Conservation (phyloP, 345 rosid species). For the Moringa oleifera region DNA sequence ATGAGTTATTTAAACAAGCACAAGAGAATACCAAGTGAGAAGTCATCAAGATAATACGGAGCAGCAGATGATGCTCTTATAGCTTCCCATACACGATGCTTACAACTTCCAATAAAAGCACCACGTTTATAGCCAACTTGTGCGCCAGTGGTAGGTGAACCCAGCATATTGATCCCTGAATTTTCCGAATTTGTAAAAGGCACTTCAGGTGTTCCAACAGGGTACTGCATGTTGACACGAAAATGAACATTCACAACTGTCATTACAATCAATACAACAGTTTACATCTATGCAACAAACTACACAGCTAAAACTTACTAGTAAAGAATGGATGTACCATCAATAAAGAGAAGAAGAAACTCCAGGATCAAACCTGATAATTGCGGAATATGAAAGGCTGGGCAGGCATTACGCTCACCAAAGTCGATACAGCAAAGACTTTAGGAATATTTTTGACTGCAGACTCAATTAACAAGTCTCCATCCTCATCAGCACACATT, state of each 20-base stretch:
- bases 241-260: slow-evolving; percentile 9
- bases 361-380: slow-evolving; percentile 63
- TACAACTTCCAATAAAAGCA: slow-evolving; percentile 97
- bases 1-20: slow-evolving; percentile 7
- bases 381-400: slow-evolving; percentile 95
- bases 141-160: slow-evolving; percentile 63
- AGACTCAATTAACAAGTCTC: slow-evolving; percentile 89
- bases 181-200: slow-evolving; percentile 69
- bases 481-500: slow-evolving; percentile 97
- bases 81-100: slow-evolving; percentile 96
- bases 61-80: slow-evolving; percentile 99
- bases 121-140: slow-evolving; percentile 84
- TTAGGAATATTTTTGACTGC: slow-evolving; percentile 88
- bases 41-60: slow-evolving; percentile 99
- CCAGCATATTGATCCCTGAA: slow-evolving; percentile 55
- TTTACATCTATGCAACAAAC: slow-evolving; percentile 7
- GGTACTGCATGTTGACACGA: slow-evolving; percentile 51
- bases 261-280: background rate
- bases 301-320: background rate
- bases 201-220: slow-evolving; percentile 90
- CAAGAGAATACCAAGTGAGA: slow-evolving; percentile 64
- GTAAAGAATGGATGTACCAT: background rate
- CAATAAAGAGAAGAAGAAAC: background rate
- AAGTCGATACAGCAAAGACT: slow-evolving; percentile 90
- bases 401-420: slow-evolving; percentile 92